Evolutionary conservation across 441 rosid species (phyloP).

Genomic region (Syzygium malaccense): DNA sequence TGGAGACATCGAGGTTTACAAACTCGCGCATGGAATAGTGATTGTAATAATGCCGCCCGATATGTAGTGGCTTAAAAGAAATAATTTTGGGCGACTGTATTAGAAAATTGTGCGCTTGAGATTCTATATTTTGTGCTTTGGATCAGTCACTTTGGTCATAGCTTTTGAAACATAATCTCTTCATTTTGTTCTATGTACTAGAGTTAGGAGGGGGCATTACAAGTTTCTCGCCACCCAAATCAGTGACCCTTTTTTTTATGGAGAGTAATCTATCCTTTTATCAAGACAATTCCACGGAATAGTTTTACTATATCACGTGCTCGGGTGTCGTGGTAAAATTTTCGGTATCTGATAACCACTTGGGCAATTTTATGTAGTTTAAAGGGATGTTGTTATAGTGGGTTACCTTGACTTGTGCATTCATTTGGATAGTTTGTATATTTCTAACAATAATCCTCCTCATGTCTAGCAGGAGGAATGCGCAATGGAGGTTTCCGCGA

Average conservation of each 20-base stretch:
- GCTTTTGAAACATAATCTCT: not conserved
- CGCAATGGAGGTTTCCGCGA: conserved; percentile 50
- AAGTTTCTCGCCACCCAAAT: not conserved
- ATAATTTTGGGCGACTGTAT: not conserved
- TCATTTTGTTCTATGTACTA: not conserved
- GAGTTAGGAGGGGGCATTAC: not conserved
- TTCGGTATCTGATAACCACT: not conserved
- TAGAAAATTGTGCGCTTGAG: not conserved
- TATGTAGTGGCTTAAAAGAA: not conserved
- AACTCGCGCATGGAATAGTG: not conserved
- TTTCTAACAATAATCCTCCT: not conserved
- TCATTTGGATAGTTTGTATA: not conserved
- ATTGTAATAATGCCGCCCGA: not conserved
- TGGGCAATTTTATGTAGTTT: not conserved
- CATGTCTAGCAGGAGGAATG: conserved; percentile 30
- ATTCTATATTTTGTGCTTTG: not conserved
- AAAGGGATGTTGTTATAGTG: not conserved
- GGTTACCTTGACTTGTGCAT: not conserved
- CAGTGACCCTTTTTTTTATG: not conserved
- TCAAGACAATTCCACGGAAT: not conserved
- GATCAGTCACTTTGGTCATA: not conserved
- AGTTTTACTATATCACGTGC: not conserved
- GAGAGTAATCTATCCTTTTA: not conserved
- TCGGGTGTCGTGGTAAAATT: rapidly evolving
- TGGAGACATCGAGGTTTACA: not conserved